Conservation (phyloP, 345 rosid species). For the Hypericum androsaemum region DNA sequence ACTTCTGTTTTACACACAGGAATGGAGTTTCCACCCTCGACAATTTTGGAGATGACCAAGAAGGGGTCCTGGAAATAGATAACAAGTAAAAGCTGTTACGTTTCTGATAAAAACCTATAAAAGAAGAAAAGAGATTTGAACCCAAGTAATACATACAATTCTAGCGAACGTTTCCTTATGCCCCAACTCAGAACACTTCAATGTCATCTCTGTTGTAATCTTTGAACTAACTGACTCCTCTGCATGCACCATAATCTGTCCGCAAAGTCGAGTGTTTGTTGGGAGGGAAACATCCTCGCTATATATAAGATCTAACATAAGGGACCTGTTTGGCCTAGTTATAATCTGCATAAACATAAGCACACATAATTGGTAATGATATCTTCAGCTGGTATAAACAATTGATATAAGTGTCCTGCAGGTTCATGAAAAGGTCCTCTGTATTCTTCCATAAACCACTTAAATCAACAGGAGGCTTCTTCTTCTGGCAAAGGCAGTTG, state of each 20-base stretch:
- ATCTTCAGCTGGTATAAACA: no score
- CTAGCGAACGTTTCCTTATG: conserved; percentile 67
- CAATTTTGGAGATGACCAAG: conserved; percentile 71
- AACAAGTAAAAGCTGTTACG: conserved; percentile 7
- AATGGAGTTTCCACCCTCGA: conserved; percentile 47
- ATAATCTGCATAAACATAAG: conserved; percentile 36
- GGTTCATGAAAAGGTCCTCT: no score
- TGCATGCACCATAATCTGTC: conserved; percentile 67
- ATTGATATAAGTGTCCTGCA: no score
- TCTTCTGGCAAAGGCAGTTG: no score
- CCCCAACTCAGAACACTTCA: conserved; percentile 77
- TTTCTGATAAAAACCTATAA: conserved; percentile 3
- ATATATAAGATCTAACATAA: conserved; percentile 44
- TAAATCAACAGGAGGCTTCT: no score
- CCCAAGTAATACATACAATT: conserved; percentile 45
- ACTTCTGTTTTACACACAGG: conserved; percentile 90
- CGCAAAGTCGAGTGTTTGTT: conserved; percentile 26
- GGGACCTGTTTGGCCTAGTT: conserved; percentile 33
- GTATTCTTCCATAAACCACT: no score
- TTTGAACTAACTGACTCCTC: conserved; percentile 78
- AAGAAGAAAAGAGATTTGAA: conserved; percentile 11
- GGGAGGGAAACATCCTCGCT: conserved; percentile 41
- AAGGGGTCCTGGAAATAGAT: conserved; percentile 63
- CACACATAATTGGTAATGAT: not conserved
- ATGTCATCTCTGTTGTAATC: conserved; percentile 52